Conservation (phyloP, 1,139 yeast species). For the Pichia cactophila region DNA sequence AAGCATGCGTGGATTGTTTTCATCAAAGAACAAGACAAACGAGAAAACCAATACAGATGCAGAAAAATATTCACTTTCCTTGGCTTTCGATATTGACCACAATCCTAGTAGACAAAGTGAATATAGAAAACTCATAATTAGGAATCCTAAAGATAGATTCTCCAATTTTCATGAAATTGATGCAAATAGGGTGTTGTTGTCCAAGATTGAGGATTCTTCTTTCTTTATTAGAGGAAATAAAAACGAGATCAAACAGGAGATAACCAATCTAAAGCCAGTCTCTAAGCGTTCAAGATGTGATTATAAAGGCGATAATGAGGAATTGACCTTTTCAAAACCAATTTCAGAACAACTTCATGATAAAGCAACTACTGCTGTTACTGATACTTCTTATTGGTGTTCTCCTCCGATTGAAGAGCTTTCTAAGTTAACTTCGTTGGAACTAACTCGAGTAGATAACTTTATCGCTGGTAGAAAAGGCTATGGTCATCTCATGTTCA, state of each 20-base stretch:
- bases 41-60: not conserved
- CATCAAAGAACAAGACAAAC: constrained; percentile 15
- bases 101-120: constrained; percentile 13
- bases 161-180: constrained; percentile 23
- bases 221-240: constrained; percentile 4
- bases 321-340: constrained; percentile 7
- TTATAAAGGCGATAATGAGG: not conserved
- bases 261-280: constrained; percentile 15
- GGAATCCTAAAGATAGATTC: constrained; percentile 20
- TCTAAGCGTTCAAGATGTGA: constrained; percentile 15
- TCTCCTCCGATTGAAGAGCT: constrained; percentile 60
- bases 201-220: not conserved
- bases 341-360: constrained; percentile 10
- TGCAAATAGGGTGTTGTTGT: constrained; percentile 23
- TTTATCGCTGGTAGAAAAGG: constrained; percentile 73
- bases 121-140: constrained; percentile 20
- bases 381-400: constrained; percentile 56
- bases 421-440: constrained; percentile 37
- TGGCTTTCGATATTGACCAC: constrained; percentile 4
- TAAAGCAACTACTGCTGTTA: not conserved
- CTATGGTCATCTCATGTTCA: constrained; percentile 68
- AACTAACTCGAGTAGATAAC: constrained; percentile 52
- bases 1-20: constrained; percentile 25
- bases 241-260: constrained; percentile 3
- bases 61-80: constrained; percentile 1